Base-by-base conservation (phyloP, 306 rosid species). In the Trichosanthes cucumerina region DNA sequence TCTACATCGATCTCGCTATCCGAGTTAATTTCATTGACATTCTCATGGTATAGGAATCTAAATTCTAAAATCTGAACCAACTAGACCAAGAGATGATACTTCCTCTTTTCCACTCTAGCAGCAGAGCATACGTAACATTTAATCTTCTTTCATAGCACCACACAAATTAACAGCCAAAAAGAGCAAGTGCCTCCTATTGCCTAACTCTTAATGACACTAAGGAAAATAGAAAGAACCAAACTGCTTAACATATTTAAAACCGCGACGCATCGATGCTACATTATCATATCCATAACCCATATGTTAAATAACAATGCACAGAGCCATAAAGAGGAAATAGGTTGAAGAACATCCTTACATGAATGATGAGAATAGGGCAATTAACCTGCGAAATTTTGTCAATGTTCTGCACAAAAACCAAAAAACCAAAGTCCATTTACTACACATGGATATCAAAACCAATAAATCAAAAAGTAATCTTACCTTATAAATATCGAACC, bases 401-500 rank as follows among this genome's bases (percentile, higher is more conserved):
- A 9, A 89, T 80, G 80, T 89, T 89, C 93, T 89, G 93, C 80
- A 49, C 54, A 50, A 0, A 81, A 46, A 81, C 77, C 13, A 33
- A 78, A 50, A 77, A 80, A 79, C 56, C 64, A 52, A 44, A 54
- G 79, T 39, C 41, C 66, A 9, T 58, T 82, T 75, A 78, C 53
- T 74, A 23, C 57, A 24, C 54, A 68, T 47, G 41, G 16, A 79
- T n/a, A 79, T 33, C 14, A 50, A 52, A 38, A 80, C 56, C 34
- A 85, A 44, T n/a, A 50, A 41, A 70, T n/a, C 77, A 69, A 28
- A 24, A 62, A 58, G 43, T 3, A 76, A 5, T 9, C 14, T 39
- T 62, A 86, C 93, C 93, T 89, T 89, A 77, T 87, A 90, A 76
- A 90, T 88, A 86, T 90, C 93, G 68, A 90, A 90, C 90, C 90